Conservation (phyloP, 2,329 filamentous ascomycete species). For the Stagonosporopsis vannaccii region DNA sequence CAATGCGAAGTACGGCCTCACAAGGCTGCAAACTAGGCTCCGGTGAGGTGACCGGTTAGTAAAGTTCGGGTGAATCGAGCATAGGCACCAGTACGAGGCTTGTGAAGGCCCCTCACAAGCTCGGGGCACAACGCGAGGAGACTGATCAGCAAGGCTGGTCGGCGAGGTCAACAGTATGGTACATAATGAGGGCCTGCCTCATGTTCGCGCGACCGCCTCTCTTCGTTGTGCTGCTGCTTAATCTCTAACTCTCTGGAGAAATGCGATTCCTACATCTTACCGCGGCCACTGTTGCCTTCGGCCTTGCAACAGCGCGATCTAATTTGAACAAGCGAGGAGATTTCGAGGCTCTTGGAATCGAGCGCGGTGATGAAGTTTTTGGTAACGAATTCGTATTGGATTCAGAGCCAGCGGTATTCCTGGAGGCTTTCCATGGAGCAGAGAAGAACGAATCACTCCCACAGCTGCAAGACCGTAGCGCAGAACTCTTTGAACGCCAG, state of each 20-base stretch:
- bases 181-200: not conserved
- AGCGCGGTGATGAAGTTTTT: not conserved
- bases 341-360: not conserved
- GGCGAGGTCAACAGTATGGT: not conserved
- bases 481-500: constrained; percentile 18
- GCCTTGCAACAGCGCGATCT: not conserved
- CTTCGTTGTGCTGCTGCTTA: not conserved
- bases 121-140: not conserved
- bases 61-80: not conserved
- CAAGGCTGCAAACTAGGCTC: constrained; percentile 2
- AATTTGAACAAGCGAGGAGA: not conserved
- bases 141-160: not conserved
- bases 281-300: not conserved
- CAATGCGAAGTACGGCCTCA: constrained; percentile 9
- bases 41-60: not conserved
- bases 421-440: not conserved
- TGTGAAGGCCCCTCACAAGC: not conserved
- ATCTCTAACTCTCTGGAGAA: not conserved
- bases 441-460: constrained; percentile 21
- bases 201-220: not conserved
- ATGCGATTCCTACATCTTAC: not conserved
- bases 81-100: not conserved
- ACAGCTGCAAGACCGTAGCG: constrained; percentile 19
- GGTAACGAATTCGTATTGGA: not conserved
- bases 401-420: not conserved